Base-by-base conservation (phyloP, 2,329 filamentous ascomycete species). In the Colletotrichum sp. region DNA sequence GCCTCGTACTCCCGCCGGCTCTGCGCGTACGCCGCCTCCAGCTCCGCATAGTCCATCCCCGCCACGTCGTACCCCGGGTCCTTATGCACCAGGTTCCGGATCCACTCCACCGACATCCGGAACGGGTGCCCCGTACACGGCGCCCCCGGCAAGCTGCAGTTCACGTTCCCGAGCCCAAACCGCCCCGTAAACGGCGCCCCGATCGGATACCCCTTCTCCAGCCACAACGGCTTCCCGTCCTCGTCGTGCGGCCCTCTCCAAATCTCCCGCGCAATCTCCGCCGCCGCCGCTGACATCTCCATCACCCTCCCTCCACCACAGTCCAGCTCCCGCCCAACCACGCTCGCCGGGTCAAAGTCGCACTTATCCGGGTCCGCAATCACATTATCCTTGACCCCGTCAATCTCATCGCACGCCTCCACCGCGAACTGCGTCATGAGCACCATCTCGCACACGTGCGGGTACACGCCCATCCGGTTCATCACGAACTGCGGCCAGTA, bases 391-490 rank as follows among this genome's bases (percentile, higher is more conserved):
- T 24, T 34, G 5, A 77, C 75, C 8, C 77, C 77, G 60, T 78
- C 77, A 21, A 77, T 59, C 57, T 49, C 68, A 30, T 78, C 77
- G 66, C 77, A 78, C 16, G 75, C 77, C 12, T 75, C 63, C 16
- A 78, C 65, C 18, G 75, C 71, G 3, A 81, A 81, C 0, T 78
- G 64, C 1, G 73, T 78, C 81, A 78, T 89, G 80, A 62, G 80
- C 64, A 4, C 82, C 62, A 89, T 21, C 64, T 77, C 72, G 64
- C 76, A 77, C 10, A 66, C 32, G 39, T 71, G 65, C 49, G 76
- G 76, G 63, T 72, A 77, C 28, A 67, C 49, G 2, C 74, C 74
- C 10, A 32, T 49, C 30, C 59, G 76, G 57, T 73, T 72, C 76
- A 77, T 77, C 10, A 77, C 76, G n/a, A 68, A 76, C 52, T 77